Base-by-base conservation (phyloP, 768 basidiomycete species). In the Rhodosporidiobolus odoratus region DNA sequence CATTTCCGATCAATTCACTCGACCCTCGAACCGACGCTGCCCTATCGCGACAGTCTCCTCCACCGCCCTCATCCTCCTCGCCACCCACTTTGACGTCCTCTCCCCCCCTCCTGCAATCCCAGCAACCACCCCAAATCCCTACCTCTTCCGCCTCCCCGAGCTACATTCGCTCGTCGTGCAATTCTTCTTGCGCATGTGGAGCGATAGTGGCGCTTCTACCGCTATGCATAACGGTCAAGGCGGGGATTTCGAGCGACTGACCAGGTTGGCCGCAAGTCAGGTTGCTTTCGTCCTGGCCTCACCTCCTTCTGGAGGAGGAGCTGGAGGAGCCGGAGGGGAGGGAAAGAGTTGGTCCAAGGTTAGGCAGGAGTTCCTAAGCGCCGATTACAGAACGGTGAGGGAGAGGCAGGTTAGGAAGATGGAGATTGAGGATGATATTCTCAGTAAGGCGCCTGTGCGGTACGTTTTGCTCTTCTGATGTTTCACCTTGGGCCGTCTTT, bases 111-210 rank as follows among this genome's bases (percentile, higher is more conserved):
- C 54, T 19, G 5, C 32, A 8, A 9, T 90, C 4, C 88, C 89
- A 3, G 86, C 89, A 6, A 89, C 89, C 4, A 85, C 86, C 3
- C 92, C 90, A 78, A 87, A 90, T 71, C 91, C 91, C 0, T 91
- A 92, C 81, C 89, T 94, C 80, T 83, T 94, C 72, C 89, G 90
- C 75, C 90, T 93, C 77, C 84, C 85, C 77, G 87, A 84, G 72
- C 87, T 92, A 8, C 92, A 96, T 79, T 82, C 84, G 16, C 81
- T 92, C n/a, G 89, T 89, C 9, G 86, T 88, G 6, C 85, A 85
- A 56, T 93, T 94, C 82, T 94, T 94, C 80, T 81, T 91, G n/a
- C 85, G 90, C 68, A 92, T 95, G 86, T 95, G 91, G 91, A 85
- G 84, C 75, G 92, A 95, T 78, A n/a, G n/a, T n/a, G n/a, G n/a